Evolutionary conservation across 768 basidiomycete genomes (phyloP), one percentile per base, ranked within the genome.

Genomic region (Tephrocybe sp.): DNA sequence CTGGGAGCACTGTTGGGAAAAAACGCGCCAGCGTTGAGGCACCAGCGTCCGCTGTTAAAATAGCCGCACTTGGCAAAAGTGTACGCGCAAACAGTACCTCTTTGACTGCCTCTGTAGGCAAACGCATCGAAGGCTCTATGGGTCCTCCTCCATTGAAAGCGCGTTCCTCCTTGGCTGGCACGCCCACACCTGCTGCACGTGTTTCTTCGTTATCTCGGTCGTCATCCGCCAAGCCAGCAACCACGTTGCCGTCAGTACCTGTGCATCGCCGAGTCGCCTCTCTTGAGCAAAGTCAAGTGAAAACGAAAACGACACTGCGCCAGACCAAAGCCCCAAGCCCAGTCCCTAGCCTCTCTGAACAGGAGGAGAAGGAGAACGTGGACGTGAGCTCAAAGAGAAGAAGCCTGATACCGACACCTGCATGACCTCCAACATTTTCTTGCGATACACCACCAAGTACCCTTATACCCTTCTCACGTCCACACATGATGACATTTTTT

Each of bases 341-440:
- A 9, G 60, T 66, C 36, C 64, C 73, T 13, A 77, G 72, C 52
- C 57, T 69, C 22, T 62, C 68, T 9, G 77, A 78, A 62, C 58
- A 66, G 27, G 75, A 78, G 45, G 83, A 84, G 60, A 86, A 84
- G 67, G 83, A 84, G 67, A 86, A 86, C 54, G 61, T 78, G 47
- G 69, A 71, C 41, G 58, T 52, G 15, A 53, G 39, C 28, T 55
- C 60, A 7, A 64, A 60, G 51, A 62, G 65, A 53, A 65, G 66
- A 48, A 70, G 58, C 44, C 16, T 64, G 60, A 56, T 73, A 51
- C 67, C 71, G 22, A 57, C 58, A n/a, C 64, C 66, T 46, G 64
- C 65, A 38, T 64, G 49, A 64, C 16, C 25, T 5, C 42, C 5
- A 9, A 6, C 15, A n/a, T 16, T 18, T 28, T 4, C 22, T 36